Percentiles rank a stretch among this genome's conserved stretches.
These are phyloP conservation scores for Byssochlamys sp. DNA, from an alignment of 2,329 filamentous ascomycete genomes.

Conservation along the genomic window DNA sequence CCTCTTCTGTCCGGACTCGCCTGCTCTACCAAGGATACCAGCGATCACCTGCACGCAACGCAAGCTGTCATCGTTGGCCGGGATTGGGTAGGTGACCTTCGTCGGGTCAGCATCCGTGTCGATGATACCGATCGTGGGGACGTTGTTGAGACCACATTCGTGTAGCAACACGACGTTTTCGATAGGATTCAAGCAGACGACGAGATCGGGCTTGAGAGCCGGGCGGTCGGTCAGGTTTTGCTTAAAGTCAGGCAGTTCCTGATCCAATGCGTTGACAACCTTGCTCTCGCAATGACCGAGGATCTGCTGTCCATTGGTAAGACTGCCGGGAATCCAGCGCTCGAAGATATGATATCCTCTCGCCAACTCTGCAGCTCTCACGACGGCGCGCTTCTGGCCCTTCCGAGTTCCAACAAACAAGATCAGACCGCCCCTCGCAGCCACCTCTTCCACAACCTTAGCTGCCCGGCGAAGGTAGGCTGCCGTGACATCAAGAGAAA, in stretches of 20 bases:
- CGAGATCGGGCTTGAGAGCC: conserved; percentile 74
- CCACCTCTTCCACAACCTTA: conserved; percentile 81
- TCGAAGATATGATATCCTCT: conserved; percentile 80
- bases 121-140: conserved; percentile 88
- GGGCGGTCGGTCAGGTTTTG: conserved; percentile 53
- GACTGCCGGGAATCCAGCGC: conserved; percentile 80
- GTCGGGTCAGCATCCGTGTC: conserved; percentile 89
- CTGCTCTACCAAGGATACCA: conserved; percentile 75
- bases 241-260: conserved; percentile 54
- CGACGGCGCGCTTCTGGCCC: conserved; percentile 71
- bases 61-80: conserved; percentile 91
- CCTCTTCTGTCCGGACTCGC: conserved; percentile 61
- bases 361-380: conserved; percentile 67
- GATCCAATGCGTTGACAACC: conserved; percentile 68
- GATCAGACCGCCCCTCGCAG: conserved; percentile 70
- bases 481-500: conserved; percentile 79
- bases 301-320: conserved; percentile 89
- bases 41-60: conserved; percentile 72
- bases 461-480: conserved; percentile 84
- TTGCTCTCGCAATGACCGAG: conserved; percentile 59
- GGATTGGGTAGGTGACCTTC: conserved; percentile 92
- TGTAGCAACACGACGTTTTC: conserved; percentile 87
- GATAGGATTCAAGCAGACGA: conserved; percentile 81
- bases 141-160: conserved; percentile 77
- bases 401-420: conserved; percentile 81